Evolutionary conservation across 352 stramenopile species (phyloP).

Genomic region (Phytophthora ramorum): DNA sequence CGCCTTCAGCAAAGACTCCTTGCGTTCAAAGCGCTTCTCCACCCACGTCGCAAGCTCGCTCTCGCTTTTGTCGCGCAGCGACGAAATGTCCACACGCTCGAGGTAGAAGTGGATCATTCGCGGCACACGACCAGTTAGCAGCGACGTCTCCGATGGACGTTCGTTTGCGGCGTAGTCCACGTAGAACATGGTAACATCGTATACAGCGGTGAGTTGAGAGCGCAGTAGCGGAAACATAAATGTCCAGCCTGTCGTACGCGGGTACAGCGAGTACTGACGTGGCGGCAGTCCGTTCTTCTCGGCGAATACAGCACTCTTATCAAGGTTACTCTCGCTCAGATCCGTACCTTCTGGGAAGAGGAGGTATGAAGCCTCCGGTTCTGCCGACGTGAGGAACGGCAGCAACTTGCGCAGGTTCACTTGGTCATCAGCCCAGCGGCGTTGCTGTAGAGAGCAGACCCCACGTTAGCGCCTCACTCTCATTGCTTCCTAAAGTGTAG

Average conservation of each 20-base stretch:
- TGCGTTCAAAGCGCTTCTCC: constrained; percentile 69
- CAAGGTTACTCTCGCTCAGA: constrained; percentile 67
- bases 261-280: constrained; percentile 77
- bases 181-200: constrained; percentile 88
- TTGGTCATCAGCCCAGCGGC: constrained; percentile 70
- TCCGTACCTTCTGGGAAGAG: constrained; percentile 88
- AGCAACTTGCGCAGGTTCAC: constrained; percentile 58
- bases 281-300: constrained; percentile 49
- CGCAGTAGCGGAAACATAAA: constrained; percentile 77
- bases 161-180: constrained; percentile 69
- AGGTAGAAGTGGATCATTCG: constrained; percentile 78
- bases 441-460: constrained; percentile 40
- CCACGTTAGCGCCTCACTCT: neutral
- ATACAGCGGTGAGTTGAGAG: constrained; percentile 68
- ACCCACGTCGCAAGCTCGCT: constrained; percentile 63
- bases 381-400: constrained; percentile 54
- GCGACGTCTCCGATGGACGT: constrained; percentile 68
- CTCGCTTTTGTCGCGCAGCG: constrained; percentile 45
- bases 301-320: constrained; percentile 69
- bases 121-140: constrained; percentile 67
- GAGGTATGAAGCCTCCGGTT: constrained; percentile 72
- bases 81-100: constrained; percentile 58
- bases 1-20: constrained; percentile 63
- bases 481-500: neutral
- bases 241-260: constrained; percentile 76